Conservation (phyloP, 1,139 yeast species). For the Geotrichum europaeum region DNA sequence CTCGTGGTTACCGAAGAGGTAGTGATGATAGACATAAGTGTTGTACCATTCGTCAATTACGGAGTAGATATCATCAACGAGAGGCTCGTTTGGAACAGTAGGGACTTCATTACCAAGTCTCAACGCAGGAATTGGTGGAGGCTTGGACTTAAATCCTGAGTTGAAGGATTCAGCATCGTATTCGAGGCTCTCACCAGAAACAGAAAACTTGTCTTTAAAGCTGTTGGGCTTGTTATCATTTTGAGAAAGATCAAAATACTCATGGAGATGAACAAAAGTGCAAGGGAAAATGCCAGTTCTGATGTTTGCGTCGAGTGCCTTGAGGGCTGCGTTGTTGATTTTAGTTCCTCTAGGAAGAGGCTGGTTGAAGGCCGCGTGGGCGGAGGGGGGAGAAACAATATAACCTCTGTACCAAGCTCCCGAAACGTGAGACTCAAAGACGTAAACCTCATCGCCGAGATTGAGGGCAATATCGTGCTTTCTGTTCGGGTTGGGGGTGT, state of each 20-base stretch:
- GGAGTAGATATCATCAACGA: conserved; percentile 33
- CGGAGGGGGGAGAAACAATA: conserved; percentile 35
- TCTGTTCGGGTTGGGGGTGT: conserved; percentile 20
- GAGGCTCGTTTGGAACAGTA: conserved; percentile 27
- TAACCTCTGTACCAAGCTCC: conserved; percentile 80
- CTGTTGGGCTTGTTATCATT: conserved; percentile 2
- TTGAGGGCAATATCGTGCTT: conserved; percentile 37
- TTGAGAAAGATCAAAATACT: conserved; percentile 26
- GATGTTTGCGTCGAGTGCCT: conserved; percentile 28
- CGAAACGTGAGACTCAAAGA: conserved; percentile 58
- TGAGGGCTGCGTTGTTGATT: conserved; percentile 26
- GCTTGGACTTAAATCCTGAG: conserved; percentile 20
- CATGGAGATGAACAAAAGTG: conserved; percentile 26
- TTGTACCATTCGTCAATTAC: conserved; percentile 34
- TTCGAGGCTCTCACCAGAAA: conserved; percentile 9
- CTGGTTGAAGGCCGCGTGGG: conserved; percentile 30
- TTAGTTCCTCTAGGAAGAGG: conserved; percentile 24
- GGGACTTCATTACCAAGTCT: conserved; percentile 28
- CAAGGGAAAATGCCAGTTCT: conserved; percentile 32
- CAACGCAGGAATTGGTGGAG: conserved; percentile 32
- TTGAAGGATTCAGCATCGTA: conserved; percentile 14
- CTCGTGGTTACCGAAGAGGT: conserved; percentile 35
- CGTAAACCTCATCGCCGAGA: conserved; percentile 76
- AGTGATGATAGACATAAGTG: conserved; percentile 30
- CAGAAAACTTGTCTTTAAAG: conserved; percentile 10